Percentiles rank a stretch among this genome's conserved stretches.
phyloP scores from a whole-genome alignment of 2,329 filamentous ascomycete genomes.

The Sporothrix globosa region DNA sequence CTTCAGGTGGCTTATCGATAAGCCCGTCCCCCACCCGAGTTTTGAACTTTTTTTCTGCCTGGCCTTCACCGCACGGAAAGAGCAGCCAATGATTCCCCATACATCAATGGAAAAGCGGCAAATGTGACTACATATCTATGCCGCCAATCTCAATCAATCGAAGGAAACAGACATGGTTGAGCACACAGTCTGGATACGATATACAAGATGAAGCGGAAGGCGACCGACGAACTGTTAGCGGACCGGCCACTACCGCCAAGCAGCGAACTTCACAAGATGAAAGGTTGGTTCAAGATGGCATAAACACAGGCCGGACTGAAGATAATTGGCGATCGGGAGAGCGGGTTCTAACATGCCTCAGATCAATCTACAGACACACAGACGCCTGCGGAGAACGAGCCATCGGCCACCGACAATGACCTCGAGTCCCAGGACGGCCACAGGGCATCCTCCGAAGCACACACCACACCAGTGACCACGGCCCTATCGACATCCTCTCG shows the following conservation, averaged over 20 bases:
- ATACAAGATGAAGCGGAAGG: conserved; percentile 35
- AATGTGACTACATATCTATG: background rate
- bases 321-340: background rate
- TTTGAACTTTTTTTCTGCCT: background rate
- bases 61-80: conserved; percentile 21
- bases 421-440: conserved; percentile 22
- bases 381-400: background rate
- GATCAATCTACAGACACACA: background rate
- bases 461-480: conserved; percentile 33
- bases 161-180: background rate
- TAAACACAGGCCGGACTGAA: background rate
- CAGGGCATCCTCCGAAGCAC: conserved; percentile 16
- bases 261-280: background rate
- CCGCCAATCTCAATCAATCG: background rate
- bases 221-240: conserved; percentile 29
- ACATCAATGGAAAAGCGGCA: conserved; percentile 19
- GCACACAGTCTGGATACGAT: too few relatives aligned
- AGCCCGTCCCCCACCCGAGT: conserved; percentile 26
- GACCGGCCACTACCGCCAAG: background rate
- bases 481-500: conserved; percentile 32
- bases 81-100: background rate
- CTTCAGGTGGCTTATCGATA: conserved; percentile 34
- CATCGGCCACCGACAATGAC: conserved; percentile 17
- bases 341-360: background rate
- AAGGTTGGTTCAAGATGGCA: conserved; percentile 10